These are phyloP conservation scores for Agarophyton chilense DNA, from an alignment of 23 red algal species.

Conservation along the genomic window DNA sequence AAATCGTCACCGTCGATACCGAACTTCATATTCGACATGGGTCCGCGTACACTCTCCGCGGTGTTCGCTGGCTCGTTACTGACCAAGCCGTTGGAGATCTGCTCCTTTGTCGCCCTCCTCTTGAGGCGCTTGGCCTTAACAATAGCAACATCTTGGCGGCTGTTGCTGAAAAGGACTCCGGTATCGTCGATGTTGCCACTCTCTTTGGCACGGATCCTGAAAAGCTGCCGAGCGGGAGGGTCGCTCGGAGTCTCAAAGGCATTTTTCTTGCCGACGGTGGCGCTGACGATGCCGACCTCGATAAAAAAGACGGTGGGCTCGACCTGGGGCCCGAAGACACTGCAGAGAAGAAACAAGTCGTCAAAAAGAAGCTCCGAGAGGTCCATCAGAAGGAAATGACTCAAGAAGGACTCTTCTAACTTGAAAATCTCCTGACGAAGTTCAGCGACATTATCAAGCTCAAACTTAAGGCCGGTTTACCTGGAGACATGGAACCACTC, in stretches of 20 bases:
- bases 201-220: background rate
- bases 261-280: constrained; percentile 26
- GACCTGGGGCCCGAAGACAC: constrained; percentile 26
- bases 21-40: constrained; percentile 25
- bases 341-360: background rate
- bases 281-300: constrained; percentile 35
- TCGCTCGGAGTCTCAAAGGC: constrained; percentile 2
- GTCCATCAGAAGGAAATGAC: background rate
- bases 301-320: constrained; percentile 5
- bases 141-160: background rate
- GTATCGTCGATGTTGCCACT: constrained; percentile 11
- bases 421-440: background rate
- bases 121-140: constrained; percentile 21
- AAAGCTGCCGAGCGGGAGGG: background rate
- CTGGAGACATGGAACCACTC: constrained; percentile 23
- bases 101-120: background rate
- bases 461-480: constrained; percentile 22
- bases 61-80: constrained; percentile 23
- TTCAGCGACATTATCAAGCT: constrained; percentile 43
- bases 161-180: background rate
- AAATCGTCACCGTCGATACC: too few relatives aligned
- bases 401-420: background rate
- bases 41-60: background rate
- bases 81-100: constrained; percentile 7
- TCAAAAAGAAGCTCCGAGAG: background rate